A percentile compares a stretch with the other conserved stretches of the same genome.
phyloP scores from a whole-genome alignment of 306 rosid genomes.

The Malus sylvestris region DNA sequence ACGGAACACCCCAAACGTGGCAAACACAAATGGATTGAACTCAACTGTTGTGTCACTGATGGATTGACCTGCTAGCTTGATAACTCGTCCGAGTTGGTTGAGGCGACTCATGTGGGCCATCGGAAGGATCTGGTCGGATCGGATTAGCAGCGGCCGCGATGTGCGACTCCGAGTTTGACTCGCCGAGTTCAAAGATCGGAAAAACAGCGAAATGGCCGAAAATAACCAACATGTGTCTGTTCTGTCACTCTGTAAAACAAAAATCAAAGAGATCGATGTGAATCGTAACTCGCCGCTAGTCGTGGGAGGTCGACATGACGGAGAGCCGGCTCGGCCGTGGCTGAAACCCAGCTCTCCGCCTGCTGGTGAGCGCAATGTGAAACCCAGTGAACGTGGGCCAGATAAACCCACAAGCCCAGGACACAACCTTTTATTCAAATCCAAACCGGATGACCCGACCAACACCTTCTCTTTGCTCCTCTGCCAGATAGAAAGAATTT shows the following conservation, averaged over 20 bases:
- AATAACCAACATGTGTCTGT: slow-evolving; percentile 22
- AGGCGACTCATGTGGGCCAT: neutral
- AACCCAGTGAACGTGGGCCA: too few relatives aligned
- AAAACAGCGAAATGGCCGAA: slow-evolving; percentile 7
- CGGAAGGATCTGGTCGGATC: neutral
- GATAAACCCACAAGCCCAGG: neutral
- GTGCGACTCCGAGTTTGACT: neutral
- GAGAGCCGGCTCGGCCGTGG: slow-evolving; percentile 78
- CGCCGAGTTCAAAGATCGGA: slow-evolving; percentile 32
- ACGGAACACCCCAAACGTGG: slow-evolving; percentile 25
- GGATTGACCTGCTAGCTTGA: too few relatives aligned
- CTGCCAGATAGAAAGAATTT: neutral
- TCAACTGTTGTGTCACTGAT: neutral
- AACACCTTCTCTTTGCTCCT: neutral
- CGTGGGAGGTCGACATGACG: slow-evolving; percentile 42
- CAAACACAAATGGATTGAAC: slow-evolving; percentile 18
- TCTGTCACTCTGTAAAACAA: slow-evolving; percentile 28
- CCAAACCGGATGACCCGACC: too few relatives aligned
- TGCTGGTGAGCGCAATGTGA: slow-evolving; percentile 65
- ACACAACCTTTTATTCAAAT: neutral
- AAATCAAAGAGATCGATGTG: slow-evolving; percentile 21
- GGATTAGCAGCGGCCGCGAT: too few relatives aligned
- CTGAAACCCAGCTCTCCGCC: slow-evolving; percentile 57
- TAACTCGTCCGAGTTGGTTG: neutral
- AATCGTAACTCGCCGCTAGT: neutral